Base-by-base conservation (phyloP, 179 eudicot genomes). In the Corrigiola litoralis region DNA sequence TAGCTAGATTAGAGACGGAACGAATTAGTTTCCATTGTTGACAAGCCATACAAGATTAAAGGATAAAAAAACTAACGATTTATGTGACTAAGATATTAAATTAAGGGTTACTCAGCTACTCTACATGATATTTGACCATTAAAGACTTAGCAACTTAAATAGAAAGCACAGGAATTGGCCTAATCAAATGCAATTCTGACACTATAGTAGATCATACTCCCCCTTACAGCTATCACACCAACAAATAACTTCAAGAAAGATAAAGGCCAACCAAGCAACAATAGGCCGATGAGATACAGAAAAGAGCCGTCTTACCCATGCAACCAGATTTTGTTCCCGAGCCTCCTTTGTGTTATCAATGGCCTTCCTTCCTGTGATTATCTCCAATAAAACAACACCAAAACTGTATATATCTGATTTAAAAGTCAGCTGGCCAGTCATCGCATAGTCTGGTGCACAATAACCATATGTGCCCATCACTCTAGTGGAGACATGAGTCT, bases 321-420 rank as follows among this genome's bases (percentile, higher is more conserved):
- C 78, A 80, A 82, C 90, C 47, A 85, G 78, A 69, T 80, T 78
- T 42, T 80, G 83, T 64, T 85, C 90, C 6, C 74, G 67, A 4
- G 69, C 50, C 51, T 72, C 65, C 62, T 58, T 80, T 37, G 73
- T 48, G 13, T 49, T 44, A 69, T 82, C 87, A 62, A 85, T 82
- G 51, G 89, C 89, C 71, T 73, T 84, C 66, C 84, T 84, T 58
- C 89, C 86, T 2, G 89, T 82, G 41, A 84, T 75, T 58, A 84
- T 69, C 70, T 84, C 89, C 78, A 84, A 63, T 49, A 84, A 74
- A 52, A 84, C 80, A 67, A 84, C 88, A 52, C 85, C 88, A 61
- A 84, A 79, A 68, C 85, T 84, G 75, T 81, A 81, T 46, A 81
- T 81, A 48, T 82, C 89, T 21, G 84, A 84, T 56, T 82, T 84